Percentiles rank a stretch among this genome's conserved stretches.
Evolutionary conservation across 495 filamentous ascomycete genomes (phyloP).

Genomic region (Penicillium simplicissimum): DNA sequence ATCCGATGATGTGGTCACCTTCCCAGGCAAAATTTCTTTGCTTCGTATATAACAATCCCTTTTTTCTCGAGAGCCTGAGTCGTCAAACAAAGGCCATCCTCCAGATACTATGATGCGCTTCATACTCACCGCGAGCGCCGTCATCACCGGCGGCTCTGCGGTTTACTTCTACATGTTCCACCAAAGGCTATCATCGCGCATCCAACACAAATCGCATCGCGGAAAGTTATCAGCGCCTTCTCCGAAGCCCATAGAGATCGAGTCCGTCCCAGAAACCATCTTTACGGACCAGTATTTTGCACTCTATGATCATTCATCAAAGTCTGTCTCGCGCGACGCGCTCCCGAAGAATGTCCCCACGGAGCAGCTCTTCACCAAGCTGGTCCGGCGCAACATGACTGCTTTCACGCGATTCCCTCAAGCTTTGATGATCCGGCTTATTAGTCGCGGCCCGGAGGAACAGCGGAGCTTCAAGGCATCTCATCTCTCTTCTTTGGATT

Average conservation of each 20-base stretch:
- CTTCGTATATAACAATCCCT: not conserved
- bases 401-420: constrained; percentile 36
- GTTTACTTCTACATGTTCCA: constrained; percentile 31
- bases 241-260: constrained; percentile 18
- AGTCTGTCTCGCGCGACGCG: constrained; percentile 19
- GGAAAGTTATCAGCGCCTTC: constrained; percentile 18
- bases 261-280: constrained; percentile 25
- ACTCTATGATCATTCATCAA: constrained; percentile 30
- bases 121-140: constrained; percentile 19
- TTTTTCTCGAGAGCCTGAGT: not conserved
- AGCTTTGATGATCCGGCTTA: constrained; percentile 27
- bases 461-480: constrained; percentile 26
- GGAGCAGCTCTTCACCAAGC: constrained; percentile 26
- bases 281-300: constrained; percentile 25
- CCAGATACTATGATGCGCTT: constrained; percentile 18
- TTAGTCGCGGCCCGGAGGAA: constrained; percentile 15
- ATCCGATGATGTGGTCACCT: constrained; percentile 21
- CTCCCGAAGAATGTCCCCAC: constrained; percentile 22
- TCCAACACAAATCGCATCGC: constrained; percentile 25
- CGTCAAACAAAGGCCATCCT: not conserved
- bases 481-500: constrained; percentile 31
- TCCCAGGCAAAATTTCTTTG: not conserved
- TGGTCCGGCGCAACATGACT: constrained; percentile 40
- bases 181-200: constrained; percentile 21
- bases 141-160: constrained; percentile 26